Conservation (phyloP, 371 early-diverging fungal species). For the Mucor lusitanicus region DNA sequence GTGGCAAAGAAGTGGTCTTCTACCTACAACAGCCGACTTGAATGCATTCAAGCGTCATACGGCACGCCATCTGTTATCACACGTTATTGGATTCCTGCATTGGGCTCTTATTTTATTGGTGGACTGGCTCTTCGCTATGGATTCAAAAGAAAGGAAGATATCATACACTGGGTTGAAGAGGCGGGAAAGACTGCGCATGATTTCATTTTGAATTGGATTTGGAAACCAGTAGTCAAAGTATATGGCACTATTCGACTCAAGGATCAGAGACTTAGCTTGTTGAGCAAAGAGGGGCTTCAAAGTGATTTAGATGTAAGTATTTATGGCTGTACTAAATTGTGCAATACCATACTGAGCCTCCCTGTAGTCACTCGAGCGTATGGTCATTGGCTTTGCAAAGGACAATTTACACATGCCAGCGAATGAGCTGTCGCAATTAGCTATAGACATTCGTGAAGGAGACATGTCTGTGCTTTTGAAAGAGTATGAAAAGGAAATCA, state of each 20-base stretch:
- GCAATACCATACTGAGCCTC: neutral
- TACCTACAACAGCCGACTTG: slow-evolving; percentile 16
- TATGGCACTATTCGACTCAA: slow-evolving; percentile 85
- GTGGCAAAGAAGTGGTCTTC: slow-evolving; percentile 11
- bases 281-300: slow-evolving; percentile 74
- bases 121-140: slow-evolving; percentile 39
- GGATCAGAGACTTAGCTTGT: slow-evolving; percentile 71
- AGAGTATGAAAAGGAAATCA: slow-evolving; percentile 80
- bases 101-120: slow-evolving; percentile 41
- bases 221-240: slow-evolving; percentile 75
- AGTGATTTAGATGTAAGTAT: slow-evolving; percentile 76
- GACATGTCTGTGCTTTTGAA: slow-evolving; percentile 80
- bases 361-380: slow-evolving; percentile 77
- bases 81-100: slow-evolving; percentile 66
- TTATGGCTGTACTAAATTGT: neutral
- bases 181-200: slow-evolving; percentile 53
- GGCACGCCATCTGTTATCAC: slow-evolving; percentile 48
- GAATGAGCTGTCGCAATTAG: slow-evolving; percentile 38
- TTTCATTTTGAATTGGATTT: slow-evolving; percentile 78
- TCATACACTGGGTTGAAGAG: slow-evolving; percentile 48
- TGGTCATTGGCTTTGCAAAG: slow-evolving; percentile 84
- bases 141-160: slow-evolving; percentile 52
- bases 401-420: slow-evolving; percentile 54
- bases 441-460: slow-evolving; percentile 64
- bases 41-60: slow-evolving; percentile 25